Base-by-base conservation (phyloP, 1,284 basidiomycete species). In the Athelia psychrophila region DNA sequence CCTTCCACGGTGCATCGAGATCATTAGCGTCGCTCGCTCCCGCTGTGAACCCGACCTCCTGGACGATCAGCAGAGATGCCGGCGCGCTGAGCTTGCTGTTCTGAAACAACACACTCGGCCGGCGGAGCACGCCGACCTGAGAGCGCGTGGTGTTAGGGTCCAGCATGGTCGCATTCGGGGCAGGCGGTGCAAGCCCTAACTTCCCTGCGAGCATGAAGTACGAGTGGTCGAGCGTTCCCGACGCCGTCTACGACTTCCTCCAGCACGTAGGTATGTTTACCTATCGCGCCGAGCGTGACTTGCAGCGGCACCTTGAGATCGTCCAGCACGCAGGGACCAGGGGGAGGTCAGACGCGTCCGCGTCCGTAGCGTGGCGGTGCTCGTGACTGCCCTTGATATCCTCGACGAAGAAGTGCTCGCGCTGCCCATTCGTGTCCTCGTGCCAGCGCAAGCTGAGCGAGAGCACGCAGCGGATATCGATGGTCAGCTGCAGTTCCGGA, bases 401-500 rank as follows among this genome's bases (percentile, higher is more conserved):
- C 64, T 94, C 91, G 10, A 94, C 88, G 24, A 87, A 72, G 52
- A 89, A 91, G 42, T 80, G 73, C 60, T 92, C 86, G 48, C 74
- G 73, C 53, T 75, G 73, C 38, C 81, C 79, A 60, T 86, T 79
- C 52, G 84, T 69, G 42, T 84, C 79, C 62, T 84, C 84, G 60
- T 80, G 78, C 90, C 91, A 95, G 36, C 81, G 78, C 47, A 93
- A 75, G 60, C 82, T 87, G 56, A 95, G 76, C 3, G 92, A 88
- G 19, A 91, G 86, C 1, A 93, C 85, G 6, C 93, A 93, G 53
- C 76, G 76, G 6, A 91, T 85, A 53, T 85, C 77, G 60, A 94
- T 85, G 51, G 74, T 75, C 47, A 91, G 72, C 53, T 85, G 73
- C 12, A 86, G 63, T 48, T 84, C 78, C 38, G 84, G 78, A 45